Evolutionary conservation across 2,329 filamentous ascomycete genomes (phyloP), one percentile per base, ranked within the genome.

Genomic region (Rhinocladiella similis): DNA sequence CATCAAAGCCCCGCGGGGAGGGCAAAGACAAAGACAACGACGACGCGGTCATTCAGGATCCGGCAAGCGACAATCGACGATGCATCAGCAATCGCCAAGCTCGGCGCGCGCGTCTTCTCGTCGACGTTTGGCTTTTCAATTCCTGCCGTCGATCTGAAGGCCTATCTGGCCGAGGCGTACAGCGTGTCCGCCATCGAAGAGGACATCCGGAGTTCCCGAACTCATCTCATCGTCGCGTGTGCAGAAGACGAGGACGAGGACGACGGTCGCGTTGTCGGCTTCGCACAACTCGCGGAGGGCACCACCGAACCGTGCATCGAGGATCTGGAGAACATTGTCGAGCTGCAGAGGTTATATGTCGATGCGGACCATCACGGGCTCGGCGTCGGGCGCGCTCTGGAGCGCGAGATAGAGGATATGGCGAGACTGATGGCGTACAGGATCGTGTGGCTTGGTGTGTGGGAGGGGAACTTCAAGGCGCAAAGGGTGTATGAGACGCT

Each of bases 401-500:
- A 47, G 16, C 39, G n/a, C 18, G 19, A 47, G 27, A 53, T 54
- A 14, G 56, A 62, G 38, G 14, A 13, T 1, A 39, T 60, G 18
- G 61, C 61, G 9, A 38, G 54, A 18, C 27, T 46, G 7, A 22
- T 39, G 33, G 59, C 54, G n/a, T 61, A 60, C 41, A 41, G 48
- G 13, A 47, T 38, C 20, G 33, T 63, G 27, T 63, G 61, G 61
- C 29, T 63, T 14, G 61, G 61, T 20, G 61, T 63, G 16, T 63
- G 61, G 61, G 61, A 63, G 29, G 61, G 61, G 14, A 63, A 63
- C 35, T 63, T 63, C 29, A 47, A 54, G 16, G 61, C 61, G 7
- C 61, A 63, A 33, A 29, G 50, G 16, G 50, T 63, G 13, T 63
- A 63, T 20, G 61, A 63, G 35, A 39, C 54, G 3, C 33, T 59